A percentile compares a stretch with the other conserved stretches of the same genome.
Evolutionary conservation across 345 rosid genomes (phyloP).

Genomic region (Brassica carinata): DNA sequence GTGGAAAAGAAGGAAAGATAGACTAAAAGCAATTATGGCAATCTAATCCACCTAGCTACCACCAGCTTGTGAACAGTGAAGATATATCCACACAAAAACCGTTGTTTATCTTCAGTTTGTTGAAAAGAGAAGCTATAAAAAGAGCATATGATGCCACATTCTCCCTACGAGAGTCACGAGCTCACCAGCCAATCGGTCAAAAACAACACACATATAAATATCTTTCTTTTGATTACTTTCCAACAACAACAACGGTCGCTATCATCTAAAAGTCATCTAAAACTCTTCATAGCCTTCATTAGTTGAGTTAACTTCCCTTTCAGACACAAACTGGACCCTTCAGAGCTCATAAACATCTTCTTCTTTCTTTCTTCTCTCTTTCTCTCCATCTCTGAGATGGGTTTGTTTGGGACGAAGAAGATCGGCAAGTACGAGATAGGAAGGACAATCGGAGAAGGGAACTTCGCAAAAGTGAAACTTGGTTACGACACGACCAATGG

Average conservation of each 20-base stretch:
- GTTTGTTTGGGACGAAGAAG: constrained; percentile 43
- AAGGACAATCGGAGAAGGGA: constrained; percentile 83
- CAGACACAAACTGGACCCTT: constrained; percentile 16
- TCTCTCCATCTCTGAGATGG: constrained; percentile 25
- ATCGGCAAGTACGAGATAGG: constrained; percentile 74
- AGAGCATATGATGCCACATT: constrained; percentile 10
- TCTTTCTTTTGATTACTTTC: constrained; percentile 5
- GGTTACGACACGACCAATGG: constrained; percentile 66
- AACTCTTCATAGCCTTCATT: constrained; percentile 4
- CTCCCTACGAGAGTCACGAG: constrained; percentile 26
- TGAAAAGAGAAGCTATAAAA: constrained; percentile 14
- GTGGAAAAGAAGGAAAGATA: neutral
- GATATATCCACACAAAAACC: constrained; percentile 17
- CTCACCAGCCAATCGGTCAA: constrained; percentile 24
- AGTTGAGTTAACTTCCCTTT: neutral
- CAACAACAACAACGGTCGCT: neutral
- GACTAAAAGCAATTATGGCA: constrained; percentile 9
- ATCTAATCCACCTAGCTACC: constrained; percentile 14
- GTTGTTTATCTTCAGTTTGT: constrained; percentile 20
- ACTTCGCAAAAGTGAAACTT: constrained; percentile 88
- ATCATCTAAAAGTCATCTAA: constrained; percentile 32
- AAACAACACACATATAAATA: constrained; percentile 18
- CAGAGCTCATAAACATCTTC: neutral
- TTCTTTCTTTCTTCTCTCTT: neutral
- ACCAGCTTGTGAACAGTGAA: constrained; percentile 1